phyloP scores from a whole-genome alignment of 2,329 filamentous ascomycete genomes.

The Colletotrichum cordylinicola region DNA sequence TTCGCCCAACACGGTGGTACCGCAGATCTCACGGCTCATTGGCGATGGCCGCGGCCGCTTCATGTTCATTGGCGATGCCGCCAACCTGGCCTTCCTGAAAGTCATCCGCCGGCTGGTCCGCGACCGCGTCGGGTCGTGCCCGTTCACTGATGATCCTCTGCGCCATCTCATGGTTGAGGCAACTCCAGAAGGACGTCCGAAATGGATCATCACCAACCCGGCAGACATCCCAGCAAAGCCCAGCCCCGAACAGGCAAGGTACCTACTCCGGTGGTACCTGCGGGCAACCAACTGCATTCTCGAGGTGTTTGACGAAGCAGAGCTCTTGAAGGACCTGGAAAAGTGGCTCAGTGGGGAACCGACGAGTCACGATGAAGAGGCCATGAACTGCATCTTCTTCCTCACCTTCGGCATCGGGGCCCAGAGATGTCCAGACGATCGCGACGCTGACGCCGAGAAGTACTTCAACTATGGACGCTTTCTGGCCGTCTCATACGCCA shows the following conservation, averaged over 20 bases:
- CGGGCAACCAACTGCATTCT: conserved; percentile 32
- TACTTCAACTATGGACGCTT: conserved; percentile 41
- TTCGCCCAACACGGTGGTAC: conserved; percentile 19
- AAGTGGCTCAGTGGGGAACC: conserved; percentile 30
- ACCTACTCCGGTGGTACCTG: conserved; percentile 36
- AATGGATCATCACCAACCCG: conserved; percentile 27
- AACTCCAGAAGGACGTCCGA: conserved; percentile 30
- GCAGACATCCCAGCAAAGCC: conserved; percentile 26
- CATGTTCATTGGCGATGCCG: conserved; percentile 42
- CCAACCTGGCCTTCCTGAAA: conserved; percentile 37
- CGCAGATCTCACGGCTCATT: conserved; percentile 33
- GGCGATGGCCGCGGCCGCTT: conserved; percentile 36
- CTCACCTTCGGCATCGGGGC: conserved; percentile 37
- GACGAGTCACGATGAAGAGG: conserved; percentile 12
- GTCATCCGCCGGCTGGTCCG: conserved; percentile 37
- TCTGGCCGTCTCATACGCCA: conserved; percentile 34
- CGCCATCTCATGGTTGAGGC: conserved; percentile 38
- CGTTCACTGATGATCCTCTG: conserved; percentile 38
- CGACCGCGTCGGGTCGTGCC: conserved; percentile 33
- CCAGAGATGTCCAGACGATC: conserved; percentile 34
- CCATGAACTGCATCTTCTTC: conserved; percentile 26
- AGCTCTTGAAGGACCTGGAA: conserved; percentile 28
- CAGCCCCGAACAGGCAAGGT: conserved; percentile 27
- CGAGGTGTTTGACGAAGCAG: conserved; percentile 35
- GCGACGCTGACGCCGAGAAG: conserved; percentile 35